A percentile compares a stretch with the other conserved stretches of the same genome.
Evolutionary conservation across 352 stramenopile species (phyloP).

Genomic region (Pythium coloratum): DNA sequence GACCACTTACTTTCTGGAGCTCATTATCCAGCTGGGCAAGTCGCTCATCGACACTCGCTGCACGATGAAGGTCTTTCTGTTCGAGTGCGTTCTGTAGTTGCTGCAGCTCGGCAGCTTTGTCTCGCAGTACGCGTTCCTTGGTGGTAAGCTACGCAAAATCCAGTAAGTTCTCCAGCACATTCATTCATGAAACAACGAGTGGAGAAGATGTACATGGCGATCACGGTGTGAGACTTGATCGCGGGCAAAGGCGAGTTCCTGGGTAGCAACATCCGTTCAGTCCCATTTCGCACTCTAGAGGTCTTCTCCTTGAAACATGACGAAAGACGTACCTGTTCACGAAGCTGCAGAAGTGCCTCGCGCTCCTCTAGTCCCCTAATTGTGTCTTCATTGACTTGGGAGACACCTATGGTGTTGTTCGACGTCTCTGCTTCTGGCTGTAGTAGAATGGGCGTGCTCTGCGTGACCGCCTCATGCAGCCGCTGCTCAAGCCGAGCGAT

Average conservation of each 20-base stretch:
- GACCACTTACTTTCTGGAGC: conserved; percentile 9
- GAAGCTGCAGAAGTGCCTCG: conserved; percentile 28
- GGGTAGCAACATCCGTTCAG: neutral
- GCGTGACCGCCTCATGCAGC: conserved; percentile 41
- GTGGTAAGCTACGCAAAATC: conserved; percentile 27
- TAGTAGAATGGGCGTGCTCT: neutral
- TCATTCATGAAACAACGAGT: no score
- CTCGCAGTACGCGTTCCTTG: conserved; percentile 47
- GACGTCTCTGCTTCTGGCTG: neutral
- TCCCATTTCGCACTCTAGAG: neutral
- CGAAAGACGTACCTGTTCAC: conserved; percentile 31
- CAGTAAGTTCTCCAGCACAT: no score
- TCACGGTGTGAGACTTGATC: conserved; percentile 29
- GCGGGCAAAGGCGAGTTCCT: conserved; percentile 27
- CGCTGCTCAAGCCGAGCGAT: conserved; percentile 44
- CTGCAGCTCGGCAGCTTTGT: conserved; percentile 41
- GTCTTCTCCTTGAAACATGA: no score
- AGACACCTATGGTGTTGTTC: neutral
- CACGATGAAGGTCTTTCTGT: neutral
- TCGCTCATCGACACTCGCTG: neutral
- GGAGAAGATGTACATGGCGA: conserved; percentile 29
- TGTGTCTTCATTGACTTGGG: neutral
- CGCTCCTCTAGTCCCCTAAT: conserved; percentile 23
- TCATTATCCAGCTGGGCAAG: conserved; percentile 16
- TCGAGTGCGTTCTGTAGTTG: conserved; percentile 27